Evolutionary conservation across 1,139 yeast species (phyloP), one percentile per base, ranked within the genome.

Genomic region (Blastobotrys serpentis): DNA sequence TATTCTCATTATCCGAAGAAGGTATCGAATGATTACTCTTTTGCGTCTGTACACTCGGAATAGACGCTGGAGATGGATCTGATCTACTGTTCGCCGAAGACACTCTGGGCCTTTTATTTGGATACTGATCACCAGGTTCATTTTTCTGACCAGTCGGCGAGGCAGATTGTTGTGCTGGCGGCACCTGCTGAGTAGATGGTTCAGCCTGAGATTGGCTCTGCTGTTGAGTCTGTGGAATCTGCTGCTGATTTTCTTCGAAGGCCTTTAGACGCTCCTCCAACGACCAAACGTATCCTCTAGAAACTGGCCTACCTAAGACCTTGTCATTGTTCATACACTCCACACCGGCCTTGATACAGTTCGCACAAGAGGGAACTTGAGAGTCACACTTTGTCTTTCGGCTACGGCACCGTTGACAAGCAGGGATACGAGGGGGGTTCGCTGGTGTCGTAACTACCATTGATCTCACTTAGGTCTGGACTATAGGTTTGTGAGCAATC

Each of bases 341-440:
- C 17, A 44, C 53, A 17, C 53, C 56, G 8, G 57, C 57, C 30
- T 52, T 54, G 18, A 39, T 23, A 39, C 57, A 54, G 42, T 52
- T 54, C 7, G 56, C 26, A 25, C 57, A 54, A 11, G 44, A 51
- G 10, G 57, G 57, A 17, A 52, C 51, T 43, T 48, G 50, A 29
- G 54, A 51, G 34, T 54, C 57, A 42, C 57, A 54, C 26, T 52
- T 51, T 22, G 55, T 56, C 34, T 55, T 55, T 3, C 58, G 56
- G 13, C 43, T 30, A 25, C 53, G 55, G 46, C 58, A 55, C 5
- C 55, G 48, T 25, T 46, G 52, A 37, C 58, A 55, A n/a, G 58
- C 56, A 7, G 56, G 55, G 7, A 54, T 26, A 2, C 40, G 43
- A 5, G 44, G 47, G 16, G 21, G 39, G 32, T 21, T 29, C 4